Base-by-base conservation (phyloP, 2,329 filamentous ascomycete genomes). In the Pyrenophora tritici-repentis region DNA sequence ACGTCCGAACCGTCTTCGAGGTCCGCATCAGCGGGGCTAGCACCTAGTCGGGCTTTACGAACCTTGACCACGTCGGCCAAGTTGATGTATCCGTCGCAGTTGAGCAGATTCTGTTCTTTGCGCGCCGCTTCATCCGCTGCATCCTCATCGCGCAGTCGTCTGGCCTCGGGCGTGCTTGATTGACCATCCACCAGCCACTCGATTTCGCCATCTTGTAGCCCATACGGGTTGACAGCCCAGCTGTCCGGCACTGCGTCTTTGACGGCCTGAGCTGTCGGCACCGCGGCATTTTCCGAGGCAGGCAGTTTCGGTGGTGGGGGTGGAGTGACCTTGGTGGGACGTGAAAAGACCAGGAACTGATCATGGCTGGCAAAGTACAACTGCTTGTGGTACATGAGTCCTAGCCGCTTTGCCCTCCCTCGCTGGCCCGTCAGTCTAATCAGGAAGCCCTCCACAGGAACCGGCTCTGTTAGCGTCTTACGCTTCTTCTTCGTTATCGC, bases 351-450 rank as follows among this genome's bases (percentile, higher is more conserved):
- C 5, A 88, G 71, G 52, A 80, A 85, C 54, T 86, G 83, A 59
- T 87, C 82, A 55, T 87, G 83, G 0, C 80, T 83, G 35, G 82
- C 82, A 61, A 86, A 88, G 64, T 88, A 88, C 3, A 88, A 73
- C 35, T 83, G 78, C 65, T 87, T 88, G 73, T 82, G 86, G 60
- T 86, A 84, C 71, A 84, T 81, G 49, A 80, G 81, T 12, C 84
- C 84, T 55, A 86, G 65, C 29, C 81, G 76, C 59, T 82, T 79
- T 32, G 85, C 80, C 16, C 79, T 73, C 13, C 86, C 86, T 57
- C 78, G 81, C 53, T 87, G 84, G 6, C 84, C 84, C 4, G 85
- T 88, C 37, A 88, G 73, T 34, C 86, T 79, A 41, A 88, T 79
- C 17, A 88, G 73, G 58, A 88, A 88, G 0, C 86, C 86, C 74